Evolutionary conservation across 179 eudicot species (phyloP), one percentile per base, ranked within the genome.

Genomic region (Sideroxylon spinosum): DNA sequence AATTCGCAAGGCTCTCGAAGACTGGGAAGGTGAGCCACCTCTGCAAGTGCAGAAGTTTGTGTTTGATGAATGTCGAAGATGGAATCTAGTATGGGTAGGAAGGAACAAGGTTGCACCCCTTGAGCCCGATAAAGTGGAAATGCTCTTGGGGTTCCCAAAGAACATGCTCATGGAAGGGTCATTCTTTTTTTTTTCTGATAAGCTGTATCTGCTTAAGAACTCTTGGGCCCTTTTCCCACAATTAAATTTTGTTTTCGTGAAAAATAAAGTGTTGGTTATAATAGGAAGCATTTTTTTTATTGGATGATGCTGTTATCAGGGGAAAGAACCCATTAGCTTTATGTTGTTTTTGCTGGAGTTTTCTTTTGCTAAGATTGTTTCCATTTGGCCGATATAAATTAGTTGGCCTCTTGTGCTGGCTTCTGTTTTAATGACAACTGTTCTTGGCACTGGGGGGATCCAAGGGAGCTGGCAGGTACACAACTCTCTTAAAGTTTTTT

Each of bases 51-150:
- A 83, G 50, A 86, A 84, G 57, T 78, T 57, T 28, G 87, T 91
- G 1, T 32, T 87, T 0, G 76, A 86, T 0, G 80, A 86, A 53
- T 90, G 91, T 78, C 74, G 86, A 55, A 91, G 89, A 63, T 93
- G 97, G 98, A 93, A 93, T 52, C 57, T 93, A 56, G 90, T 91
- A 7, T 90, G 98, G 97, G 94, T 91, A 0, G 97, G 97, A n/a
- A 86, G 80, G 82, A 82, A 90, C 74, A 89, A 88, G 70, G 84
- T 88, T 0, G 97, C 94, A 6, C 86, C 91, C 0, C 83, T 91
- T 0, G 97, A 93, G 79, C 90, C 91, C 14, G 89, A 89, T 65
- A 94, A 93, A 46, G 80, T 91, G 67, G 96, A 93, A 78, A 85
- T 89, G 89, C 61, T 93, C 1, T 78, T 91, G 65, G 97, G 94